Percentiles rank a stretch among this genome's conserved stretches.
Conservation (phyloP, 1,284 basidiomycete genomes). For the Ganoderma sp. region DNA sequence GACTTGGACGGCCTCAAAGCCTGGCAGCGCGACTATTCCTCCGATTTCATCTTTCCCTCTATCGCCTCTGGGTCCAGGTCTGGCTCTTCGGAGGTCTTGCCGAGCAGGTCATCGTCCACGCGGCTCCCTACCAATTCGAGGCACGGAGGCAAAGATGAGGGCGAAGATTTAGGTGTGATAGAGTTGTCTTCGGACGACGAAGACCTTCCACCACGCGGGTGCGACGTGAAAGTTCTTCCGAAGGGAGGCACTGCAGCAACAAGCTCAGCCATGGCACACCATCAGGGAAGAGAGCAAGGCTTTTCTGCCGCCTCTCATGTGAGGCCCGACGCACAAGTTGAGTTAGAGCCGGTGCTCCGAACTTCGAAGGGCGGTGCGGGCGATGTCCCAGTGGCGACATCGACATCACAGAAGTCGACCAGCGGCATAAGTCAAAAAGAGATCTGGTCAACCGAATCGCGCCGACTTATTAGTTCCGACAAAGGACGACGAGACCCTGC, state of each 20-base stretch:
- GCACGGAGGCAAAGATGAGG: background rate
- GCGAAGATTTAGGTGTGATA: conserved; percentile 3
- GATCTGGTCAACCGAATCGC: conserved; percentile 53
- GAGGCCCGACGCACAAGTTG: background rate
- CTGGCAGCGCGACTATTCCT: conserved; percentile 51
- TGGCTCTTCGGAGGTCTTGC: conserved; percentile 1
- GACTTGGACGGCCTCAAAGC: conserved; percentile 46
- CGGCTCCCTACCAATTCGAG: background rate
- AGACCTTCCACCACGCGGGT: background rate
- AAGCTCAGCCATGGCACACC: background rate
- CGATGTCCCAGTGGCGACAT: background rate
- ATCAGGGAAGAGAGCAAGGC: background rate
- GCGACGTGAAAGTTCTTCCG: conserved; percentile 22
- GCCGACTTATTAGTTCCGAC: conserved; percentile 42
- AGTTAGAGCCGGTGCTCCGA: background rate
- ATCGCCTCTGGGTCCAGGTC: background rate
- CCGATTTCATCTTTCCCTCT: conserved; percentile 53
- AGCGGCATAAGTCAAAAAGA: conserved; percentile 53
- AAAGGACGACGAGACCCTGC: conserved; percentile 24
- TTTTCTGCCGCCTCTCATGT: background rate
- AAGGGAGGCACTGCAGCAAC: conserved; percentile 19
- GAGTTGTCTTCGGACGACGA: conserved; percentile 28
- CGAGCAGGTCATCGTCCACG: background rate
- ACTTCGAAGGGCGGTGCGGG: background rate
- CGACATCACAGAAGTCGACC: conserved; percentile 25